Conservation (phyloP, 73 alveolate species). For the Durusdinium trenchii region DNA sequence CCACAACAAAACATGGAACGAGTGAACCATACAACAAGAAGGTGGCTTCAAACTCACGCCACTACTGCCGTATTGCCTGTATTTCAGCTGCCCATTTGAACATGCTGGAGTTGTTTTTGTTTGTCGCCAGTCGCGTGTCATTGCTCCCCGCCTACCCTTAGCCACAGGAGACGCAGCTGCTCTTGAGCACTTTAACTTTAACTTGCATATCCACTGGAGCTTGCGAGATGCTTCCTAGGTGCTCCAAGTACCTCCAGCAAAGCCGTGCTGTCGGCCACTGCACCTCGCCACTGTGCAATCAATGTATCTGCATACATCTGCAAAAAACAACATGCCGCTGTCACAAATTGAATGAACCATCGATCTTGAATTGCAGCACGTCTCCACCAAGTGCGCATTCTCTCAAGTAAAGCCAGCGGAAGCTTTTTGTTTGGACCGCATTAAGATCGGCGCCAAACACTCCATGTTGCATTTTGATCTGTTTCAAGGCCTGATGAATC, state of each 20-base stretch:
- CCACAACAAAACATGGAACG: no score
- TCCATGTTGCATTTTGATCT: constrained; percentile 85
- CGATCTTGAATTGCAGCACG: no score
- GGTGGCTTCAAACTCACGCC: no score
- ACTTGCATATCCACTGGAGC: no score
- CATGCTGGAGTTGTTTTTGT: not conserved
- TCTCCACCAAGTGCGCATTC: no score
- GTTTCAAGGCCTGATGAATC: constrained; percentile 23
- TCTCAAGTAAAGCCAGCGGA: no score
- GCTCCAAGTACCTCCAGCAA: constrained; percentile 21
- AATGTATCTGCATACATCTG: not conserved
- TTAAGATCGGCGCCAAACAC: constrained; percentile 47
- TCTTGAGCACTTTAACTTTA: no score
- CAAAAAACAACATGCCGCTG: not conserved
- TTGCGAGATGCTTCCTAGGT: no score
- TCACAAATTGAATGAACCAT: no score
- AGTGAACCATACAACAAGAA: no score
- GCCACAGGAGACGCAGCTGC: not conserved
- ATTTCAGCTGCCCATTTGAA: not conserved
- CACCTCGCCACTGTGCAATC: not conserved
- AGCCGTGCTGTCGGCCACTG: constrained; percentile 38
- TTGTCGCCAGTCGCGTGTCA: not conserved
- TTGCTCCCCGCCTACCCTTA: not conserved
- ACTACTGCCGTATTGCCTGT: not conserved
- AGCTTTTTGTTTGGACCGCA: no score